A percentile compares a stretch with the other conserved stretches of the same genome.
Conservation (phyloP, 225 moss, liverwort and hornwort genomes). For the Rhytidiadelphus loreus region DNA sequence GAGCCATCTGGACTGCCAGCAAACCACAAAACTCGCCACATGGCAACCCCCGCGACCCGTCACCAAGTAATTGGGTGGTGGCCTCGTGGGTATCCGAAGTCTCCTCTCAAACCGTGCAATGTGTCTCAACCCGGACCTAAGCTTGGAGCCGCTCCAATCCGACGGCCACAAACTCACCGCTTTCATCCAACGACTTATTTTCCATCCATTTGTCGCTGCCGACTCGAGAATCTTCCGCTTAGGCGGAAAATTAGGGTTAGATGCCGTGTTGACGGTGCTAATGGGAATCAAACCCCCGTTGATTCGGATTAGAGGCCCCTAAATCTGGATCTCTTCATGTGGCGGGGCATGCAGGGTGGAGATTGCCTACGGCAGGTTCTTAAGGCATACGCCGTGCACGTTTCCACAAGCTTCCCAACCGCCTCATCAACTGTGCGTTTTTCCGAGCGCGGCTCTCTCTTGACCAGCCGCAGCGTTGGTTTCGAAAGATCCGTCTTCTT, state of each 20-base stretch:
- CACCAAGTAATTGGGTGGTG: not conserved
- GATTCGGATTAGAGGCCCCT: not conserved
- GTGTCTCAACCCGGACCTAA: not conserved
- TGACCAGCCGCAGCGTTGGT: not conserved
- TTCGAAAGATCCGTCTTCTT: not conserved
- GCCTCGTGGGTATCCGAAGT: not conserved
- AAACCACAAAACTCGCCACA: not conserved
- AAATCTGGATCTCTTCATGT: conserved; percentile 20
- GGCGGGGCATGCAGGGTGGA: conserved; percentile 18
- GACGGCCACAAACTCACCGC: not conserved
- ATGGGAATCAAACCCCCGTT: not conserved
- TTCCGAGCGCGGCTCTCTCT: not conserved
- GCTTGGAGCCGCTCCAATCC: not conserved
- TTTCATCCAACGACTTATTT: not conserved
- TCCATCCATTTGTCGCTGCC: not conserved
- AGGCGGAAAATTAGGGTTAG: not conserved
- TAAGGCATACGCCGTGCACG: not conserved
- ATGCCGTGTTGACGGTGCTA: not conserved
- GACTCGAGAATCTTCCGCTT: not conserved
- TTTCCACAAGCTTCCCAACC: not conserved
- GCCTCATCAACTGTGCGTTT: not conserved
- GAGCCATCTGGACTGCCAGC: not conserved
- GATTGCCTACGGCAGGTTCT: conserved; percentile 7
- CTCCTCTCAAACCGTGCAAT: not conserved
- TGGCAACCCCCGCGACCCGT: not conserved